Conservation (phyloP, 768 basidiomycete species). For the Russula sp. region DNA sequence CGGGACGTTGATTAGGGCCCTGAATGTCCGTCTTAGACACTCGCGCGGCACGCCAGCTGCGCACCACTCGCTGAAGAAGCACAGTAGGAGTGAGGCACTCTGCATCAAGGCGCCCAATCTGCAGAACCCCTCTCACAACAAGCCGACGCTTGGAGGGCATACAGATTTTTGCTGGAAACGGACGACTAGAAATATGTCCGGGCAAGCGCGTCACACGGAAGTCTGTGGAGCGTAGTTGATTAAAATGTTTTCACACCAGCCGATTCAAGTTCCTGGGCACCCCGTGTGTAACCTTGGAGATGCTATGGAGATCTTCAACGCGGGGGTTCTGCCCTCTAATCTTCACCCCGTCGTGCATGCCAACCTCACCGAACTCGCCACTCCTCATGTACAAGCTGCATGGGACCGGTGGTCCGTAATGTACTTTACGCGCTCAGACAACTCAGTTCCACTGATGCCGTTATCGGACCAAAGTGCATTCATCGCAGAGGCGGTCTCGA, state of each 20-base stretch:
- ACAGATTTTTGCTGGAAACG: conserved; percentile 18
- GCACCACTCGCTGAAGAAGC: conserved; percentile 24
- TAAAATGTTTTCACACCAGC: too few relatives aligned
- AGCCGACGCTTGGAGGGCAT: conserved; percentile 12
- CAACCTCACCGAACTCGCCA: conserved; percentile 47
- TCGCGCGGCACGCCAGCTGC: not conserved
- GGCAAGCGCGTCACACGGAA: not conserved
- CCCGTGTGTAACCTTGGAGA: too few relatives aligned
- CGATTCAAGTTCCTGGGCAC: too few relatives aligned
- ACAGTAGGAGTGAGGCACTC: conserved; percentile 27
- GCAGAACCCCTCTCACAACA: not conserved
- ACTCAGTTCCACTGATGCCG: conserved; percentile 45
- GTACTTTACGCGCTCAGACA: conserved; percentile 60
- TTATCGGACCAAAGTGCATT: conserved; percentile 45
- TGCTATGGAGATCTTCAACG: conserved; percentile 2
- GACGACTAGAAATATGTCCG: conserved; percentile 8
- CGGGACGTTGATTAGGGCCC: too few relatives aligned
- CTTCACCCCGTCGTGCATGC: conserved; percentile 29
- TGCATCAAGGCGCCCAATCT: conserved; percentile 25
- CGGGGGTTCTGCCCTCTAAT: conserved; percentile 29
- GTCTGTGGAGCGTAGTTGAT: too few relatives aligned
- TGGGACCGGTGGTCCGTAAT: conserved; percentile 61
- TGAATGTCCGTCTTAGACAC: too few relatives aligned
- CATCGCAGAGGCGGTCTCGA: conserved; percentile 40
- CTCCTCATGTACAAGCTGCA: conserved; percentile 50